phyloP scores from a whole-genome alignment of 169 alveolate species.

The Babesia ovata region DNA sequence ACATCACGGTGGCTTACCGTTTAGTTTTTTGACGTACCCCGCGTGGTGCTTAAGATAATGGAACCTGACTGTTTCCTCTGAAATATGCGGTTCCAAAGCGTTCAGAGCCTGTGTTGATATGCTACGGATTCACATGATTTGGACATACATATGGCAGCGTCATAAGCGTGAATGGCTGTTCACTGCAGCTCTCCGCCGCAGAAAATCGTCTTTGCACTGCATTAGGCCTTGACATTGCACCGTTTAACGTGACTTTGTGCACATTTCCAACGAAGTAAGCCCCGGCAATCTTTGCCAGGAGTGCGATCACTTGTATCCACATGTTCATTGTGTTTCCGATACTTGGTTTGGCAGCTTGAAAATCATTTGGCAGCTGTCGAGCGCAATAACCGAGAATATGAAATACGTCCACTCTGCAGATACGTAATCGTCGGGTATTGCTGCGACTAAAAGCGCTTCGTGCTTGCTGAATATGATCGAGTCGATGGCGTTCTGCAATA shows the following conservation, averaged over 20 bases:
- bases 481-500: constrained; percentile 20
- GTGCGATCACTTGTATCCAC: background rate
- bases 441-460: constrained; percentile 50
- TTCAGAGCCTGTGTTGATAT: constrained; percentile 71
- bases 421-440: constrained; percentile 61
- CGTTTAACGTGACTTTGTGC: background rate
- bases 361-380: constrained; percentile 66
- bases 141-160: constrained; percentile 57
- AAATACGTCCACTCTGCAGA: constrained; percentile 38
- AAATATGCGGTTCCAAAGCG: constrained; percentile 85
- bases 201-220: background rate
- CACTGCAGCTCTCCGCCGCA: background rate
- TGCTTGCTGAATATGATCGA: constrained; percentile 53
- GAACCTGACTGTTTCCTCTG: constrained; percentile 81
- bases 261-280: constrained; percentile 2
- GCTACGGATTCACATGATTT: no score
- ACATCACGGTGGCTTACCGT: constrained; percentile 44
- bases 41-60: constrained; percentile 91
- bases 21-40: constrained; percentile 85
- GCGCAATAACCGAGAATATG: constrained; percentile 48
- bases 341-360: constrained; percentile 50
- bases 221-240: background rate
- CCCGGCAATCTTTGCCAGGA: constrained; percentile 1
- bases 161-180: constrained; percentile 39
- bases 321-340: background rate